phyloP scores from a whole-genome alignment of 2,329 filamentous ascomycete species.

The Aspergillus viridinutans region DNA sequence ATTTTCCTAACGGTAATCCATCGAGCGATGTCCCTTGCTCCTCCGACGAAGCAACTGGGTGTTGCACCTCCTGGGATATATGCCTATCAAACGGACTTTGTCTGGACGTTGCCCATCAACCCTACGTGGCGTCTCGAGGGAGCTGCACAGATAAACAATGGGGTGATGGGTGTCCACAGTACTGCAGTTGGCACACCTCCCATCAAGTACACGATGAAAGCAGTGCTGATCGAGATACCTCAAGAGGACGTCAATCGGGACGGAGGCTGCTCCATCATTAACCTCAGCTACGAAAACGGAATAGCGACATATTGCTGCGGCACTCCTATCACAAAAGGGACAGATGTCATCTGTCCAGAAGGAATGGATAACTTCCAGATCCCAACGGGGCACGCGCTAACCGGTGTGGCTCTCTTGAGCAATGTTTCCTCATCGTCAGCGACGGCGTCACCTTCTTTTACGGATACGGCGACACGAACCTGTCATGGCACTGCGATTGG shows the following conservation, averaged over 20 bases:
- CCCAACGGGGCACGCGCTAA: slow-evolving; percentile 16
- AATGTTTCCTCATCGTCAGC: slow-evolving; percentile 10
- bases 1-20: background rate
- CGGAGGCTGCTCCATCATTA: slow-evolving; percentile 21
- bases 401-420: slow-evolving; percentile 18
- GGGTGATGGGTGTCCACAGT: slow-evolving; percentile 19
- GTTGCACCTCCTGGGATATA: background rate
- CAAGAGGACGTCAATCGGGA: slow-evolving; percentile 9
- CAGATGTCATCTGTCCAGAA: slow-evolving; percentile 14
- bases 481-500: background rate
- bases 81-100: slow-evolving; percentile 27
- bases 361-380: slow-evolving; percentile 23
- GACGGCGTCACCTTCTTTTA: background rate
- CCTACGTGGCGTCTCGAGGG: slow-evolving; percentile 24
- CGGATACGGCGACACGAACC: background rate
- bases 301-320: slow-evolving; percentile 24
- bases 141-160: slow-evolving; percentile 27
- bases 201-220: background rate
- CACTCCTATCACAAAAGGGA: slow-evolving; percentile 8
- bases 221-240: background rate
- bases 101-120: slow-evolving; percentile 18
- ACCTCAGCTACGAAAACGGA: slow-evolving; percentile 9
- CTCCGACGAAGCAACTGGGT: background rate
- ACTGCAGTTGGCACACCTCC: slow-evolving; percentile 16
- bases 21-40: background rate